Percentiles rank a stretch among this genome's conserved stretches.
phyloP scores from a whole-genome alignment of 139 green algal species.

The Gonium pectorale region DNA sequence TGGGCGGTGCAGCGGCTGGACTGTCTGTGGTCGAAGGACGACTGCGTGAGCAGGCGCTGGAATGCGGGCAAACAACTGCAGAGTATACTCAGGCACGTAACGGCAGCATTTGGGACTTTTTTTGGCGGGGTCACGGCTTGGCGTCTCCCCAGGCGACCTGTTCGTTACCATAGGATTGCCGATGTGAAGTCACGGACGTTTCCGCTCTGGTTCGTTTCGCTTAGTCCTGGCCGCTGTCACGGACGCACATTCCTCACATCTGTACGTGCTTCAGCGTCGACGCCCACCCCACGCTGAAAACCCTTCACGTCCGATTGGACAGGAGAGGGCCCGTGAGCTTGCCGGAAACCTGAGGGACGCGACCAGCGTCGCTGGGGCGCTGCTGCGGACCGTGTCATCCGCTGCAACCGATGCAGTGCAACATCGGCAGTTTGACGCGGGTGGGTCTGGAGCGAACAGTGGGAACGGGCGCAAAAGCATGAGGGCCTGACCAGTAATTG shows the following conservation, averaged over 20 bases:
- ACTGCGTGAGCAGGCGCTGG: not conserved
- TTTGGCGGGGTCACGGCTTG: not conserved
- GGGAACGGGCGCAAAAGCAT: no score
- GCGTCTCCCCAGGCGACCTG: not conserved
- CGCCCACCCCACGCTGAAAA: not conserved
- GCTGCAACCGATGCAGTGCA: not conserved
- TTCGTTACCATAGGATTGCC: not conserved
- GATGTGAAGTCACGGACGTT: no score
- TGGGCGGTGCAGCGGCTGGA: not conserved
- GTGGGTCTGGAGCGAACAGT: no score
- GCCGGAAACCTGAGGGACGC: not conserved
- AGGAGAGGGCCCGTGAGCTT: not conserved
- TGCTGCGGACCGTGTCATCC: conserved; percentile 1
- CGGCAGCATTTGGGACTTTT: not conserved
- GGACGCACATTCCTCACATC: not conserved
- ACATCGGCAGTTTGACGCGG: not conserved
- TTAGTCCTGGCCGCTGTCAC: no score
- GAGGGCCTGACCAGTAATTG: no score
- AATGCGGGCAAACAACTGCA: not conserved
- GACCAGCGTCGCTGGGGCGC: not conserved
- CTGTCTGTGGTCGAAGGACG: not conserved
- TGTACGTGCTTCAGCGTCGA: not conserved
- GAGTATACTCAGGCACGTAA: not conserved
- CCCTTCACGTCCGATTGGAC: not conserved
- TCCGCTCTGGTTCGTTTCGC: no score